Evolutionary conservation across 768 basidiomycete genomes (phyloP).

Genomic region (Polyporus arcularius): DNA sequence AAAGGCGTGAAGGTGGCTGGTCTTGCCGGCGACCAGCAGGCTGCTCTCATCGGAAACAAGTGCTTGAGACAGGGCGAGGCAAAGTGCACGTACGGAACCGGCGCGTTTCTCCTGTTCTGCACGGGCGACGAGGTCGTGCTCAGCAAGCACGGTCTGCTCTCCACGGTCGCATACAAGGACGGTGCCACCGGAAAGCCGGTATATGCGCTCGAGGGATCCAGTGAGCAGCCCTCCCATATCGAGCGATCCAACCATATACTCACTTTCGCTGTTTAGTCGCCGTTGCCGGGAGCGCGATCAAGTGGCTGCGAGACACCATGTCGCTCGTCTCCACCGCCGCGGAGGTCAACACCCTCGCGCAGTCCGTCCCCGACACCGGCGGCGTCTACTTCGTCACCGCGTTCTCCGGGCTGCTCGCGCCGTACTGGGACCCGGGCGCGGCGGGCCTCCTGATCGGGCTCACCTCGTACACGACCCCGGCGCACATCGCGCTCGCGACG

Average conservation of each 20-base stretch:
- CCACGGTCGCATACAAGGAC: slow-evolving; percentile 92
- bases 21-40: slow-evolving; percentile 98
- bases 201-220: slow-evolving; percentile 94
- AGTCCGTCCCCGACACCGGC: slow-evolving; percentile 73
- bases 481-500: slow-evolving; percentile 93
- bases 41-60: slow-evolving; percentile 94
- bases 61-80: slow-evolving; percentile 90
- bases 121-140: slow-evolving; percentile 86
- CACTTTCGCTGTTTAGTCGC: neutral
- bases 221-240: slow-evolving; percentile 45
- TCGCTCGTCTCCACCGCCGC: slow-evolving; percentile 73
- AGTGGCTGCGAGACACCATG: slow-evolving; percentile 88
- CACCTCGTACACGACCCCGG: slow-evolving; percentile 85
- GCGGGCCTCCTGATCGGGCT: slow-evolving; percentile 84
- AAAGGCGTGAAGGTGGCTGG: slow-evolving; percentile 85
- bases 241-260: neutral
- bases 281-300: neutral
- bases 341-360: slow-evolving; percentile 86
- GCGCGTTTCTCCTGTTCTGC: slow-evolving; percentile 94
- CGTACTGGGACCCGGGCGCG: slow-evolving; percentile 96
- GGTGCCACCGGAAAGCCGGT: slow-evolving; percentile 76
- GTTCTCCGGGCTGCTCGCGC: slow-evolving; percentile 93
- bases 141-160: slow-evolving; percentile 85
- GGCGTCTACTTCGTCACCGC: slow-evolving; percentile 97
- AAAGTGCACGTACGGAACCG: slow-evolving; percentile 98